Conservation (phyloP, 2,329 filamentous ascomycete species). For the Alternaria triticimaculans region DNA sequence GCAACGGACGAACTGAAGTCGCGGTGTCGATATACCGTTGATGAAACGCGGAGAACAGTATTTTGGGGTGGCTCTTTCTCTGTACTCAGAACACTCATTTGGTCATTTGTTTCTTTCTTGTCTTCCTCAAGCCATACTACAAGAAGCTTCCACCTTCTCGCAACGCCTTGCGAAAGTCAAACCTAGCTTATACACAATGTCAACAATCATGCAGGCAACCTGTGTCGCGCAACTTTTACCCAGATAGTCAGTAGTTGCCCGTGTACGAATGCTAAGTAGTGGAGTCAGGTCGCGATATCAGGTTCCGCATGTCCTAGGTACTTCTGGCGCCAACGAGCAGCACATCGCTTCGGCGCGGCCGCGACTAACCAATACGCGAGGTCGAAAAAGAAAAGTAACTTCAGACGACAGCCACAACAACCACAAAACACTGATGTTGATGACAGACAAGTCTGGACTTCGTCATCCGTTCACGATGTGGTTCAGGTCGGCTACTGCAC, state of each 20-base stretch:
- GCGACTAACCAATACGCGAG: background rate
- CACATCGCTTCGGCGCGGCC: background rate
- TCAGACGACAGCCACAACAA: background rate
- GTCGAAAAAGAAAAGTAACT: background rate
- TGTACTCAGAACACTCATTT: background rate
- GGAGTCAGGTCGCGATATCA: background rate
- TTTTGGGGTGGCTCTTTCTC: background rate
- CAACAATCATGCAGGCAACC: background rate
- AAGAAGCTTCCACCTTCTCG: background rate
- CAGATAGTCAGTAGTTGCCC: background rate
- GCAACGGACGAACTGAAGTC: background rate
- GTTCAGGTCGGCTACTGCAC: background rate
- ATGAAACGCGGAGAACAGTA: background rate
- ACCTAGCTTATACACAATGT: background rate
- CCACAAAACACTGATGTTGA: background rate
- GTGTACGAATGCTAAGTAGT: background rate
- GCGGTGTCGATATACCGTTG: background rate
- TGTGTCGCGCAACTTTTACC: background rate
- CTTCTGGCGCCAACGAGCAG: background rate
- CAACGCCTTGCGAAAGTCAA: background rate
- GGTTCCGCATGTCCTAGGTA: background rate
- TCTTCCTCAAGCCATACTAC: background rate
- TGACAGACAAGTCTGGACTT: background rate
- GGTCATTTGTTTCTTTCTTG: background rate
- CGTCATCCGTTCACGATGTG: background rate